Percentiles rank a stretch among this genome's conserved stretches.
phyloP scores from a whole-genome alignment of 305 asterid species.

The Fraxinus sp. region DNA sequence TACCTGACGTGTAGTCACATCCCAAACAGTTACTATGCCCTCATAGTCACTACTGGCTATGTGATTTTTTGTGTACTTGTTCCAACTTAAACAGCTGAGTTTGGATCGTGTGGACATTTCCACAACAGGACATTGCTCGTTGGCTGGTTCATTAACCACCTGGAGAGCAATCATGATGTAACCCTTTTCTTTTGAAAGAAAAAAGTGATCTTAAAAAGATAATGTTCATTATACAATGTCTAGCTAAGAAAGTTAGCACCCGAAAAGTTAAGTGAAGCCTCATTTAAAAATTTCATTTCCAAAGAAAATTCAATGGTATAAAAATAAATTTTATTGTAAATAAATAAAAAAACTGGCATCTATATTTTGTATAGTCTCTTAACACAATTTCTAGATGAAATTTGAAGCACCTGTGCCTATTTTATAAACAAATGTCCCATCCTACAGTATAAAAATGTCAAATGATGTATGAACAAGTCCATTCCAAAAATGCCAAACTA shows the following conservation, averaged over 20 bases:
- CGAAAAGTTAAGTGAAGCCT: slow-evolving; percentile 8
- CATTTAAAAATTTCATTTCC: slow-evolving; percentile 1
- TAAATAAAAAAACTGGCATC: background rate
- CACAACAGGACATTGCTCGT: slow-evolving; percentile 71
- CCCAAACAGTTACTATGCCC: slow-evolving; percentile 94
- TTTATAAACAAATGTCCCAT: background rate
- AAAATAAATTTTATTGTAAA: background rate
- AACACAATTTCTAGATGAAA: background rate
- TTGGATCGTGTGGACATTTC: slow-evolving; percentile 85
- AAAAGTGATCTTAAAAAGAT: slow-evolving; percentile 6
- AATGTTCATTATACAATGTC: background rate
- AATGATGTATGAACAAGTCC: background rate
- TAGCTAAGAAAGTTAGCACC: slow-evolving; percentile 5
- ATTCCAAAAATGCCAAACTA: slow-evolving; percentile 14
- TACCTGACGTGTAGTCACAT: slow-evolving; percentile 92
- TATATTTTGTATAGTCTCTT: background rate
- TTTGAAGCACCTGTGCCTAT: background rate
- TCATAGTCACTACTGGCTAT: slow-evolving; percentile 94
- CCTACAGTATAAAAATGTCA: slow-evolving; percentile 3
- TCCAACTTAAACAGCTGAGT: slow-evolving; percentile 94
- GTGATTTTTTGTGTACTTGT: slow-evolving; percentile 65
- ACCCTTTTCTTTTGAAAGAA: background rate
- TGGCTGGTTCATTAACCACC: slow-evolving; percentile 79
- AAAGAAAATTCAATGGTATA: background rate
- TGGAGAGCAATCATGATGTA: slow-evolving; percentile 32